Conservation (phyloP, 202 grass and related monocot species). For the Panicum hallii region DNA sequence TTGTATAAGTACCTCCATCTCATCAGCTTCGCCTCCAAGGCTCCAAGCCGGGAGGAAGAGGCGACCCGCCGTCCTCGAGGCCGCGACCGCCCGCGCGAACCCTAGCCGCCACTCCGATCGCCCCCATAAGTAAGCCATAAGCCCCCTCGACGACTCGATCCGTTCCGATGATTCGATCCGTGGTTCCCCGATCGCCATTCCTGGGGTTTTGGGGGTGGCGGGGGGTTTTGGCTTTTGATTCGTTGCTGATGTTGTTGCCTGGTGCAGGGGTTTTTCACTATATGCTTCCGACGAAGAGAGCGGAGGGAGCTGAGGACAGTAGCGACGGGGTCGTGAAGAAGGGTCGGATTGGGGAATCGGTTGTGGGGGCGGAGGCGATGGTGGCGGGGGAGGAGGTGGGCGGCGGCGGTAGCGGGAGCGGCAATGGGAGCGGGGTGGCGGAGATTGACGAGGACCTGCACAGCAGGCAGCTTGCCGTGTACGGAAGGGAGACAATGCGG, state of each 20-base stretch:
- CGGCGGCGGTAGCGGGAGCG: conserved; percentile 15
- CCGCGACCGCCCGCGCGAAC: conserved; percentile 4
- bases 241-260: conserved; percentile 28
- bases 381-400: conserved; percentile 40
- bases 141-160: not conserved
- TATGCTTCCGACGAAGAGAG: conserved; percentile 69
- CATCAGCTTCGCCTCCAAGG: conserved; percentile 40
- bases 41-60: conserved; percentile 34
- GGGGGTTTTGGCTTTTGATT: conserved; percentile 38
- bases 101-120: conserved; percentile 39
- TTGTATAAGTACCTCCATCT: conserved; percentile 35
- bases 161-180: conserved; percentile 8
- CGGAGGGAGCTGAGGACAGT: conserved; percentile 49
- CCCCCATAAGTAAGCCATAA: conserved; percentile 11
- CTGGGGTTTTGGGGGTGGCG: conserved; percentile 40
- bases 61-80: conserved; percentile 2
- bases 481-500: conserved; percentile 84
- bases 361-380: conserved; percentile 28
- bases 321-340: conserved; percentile 51
- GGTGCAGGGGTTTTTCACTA: conserved; percentile 53
- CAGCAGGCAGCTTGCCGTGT: conserved; percentile 84
- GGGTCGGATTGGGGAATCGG: conserved; percentile 47
- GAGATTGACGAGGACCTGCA: conserved; percentile 89
- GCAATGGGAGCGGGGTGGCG: conserved; percentile 42
- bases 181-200: conserved; percentile 41